phyloP scores from a whole-genome alignment of 2,329 filamentous ascomycete species.

The Chaetomium sp. region DNA sequence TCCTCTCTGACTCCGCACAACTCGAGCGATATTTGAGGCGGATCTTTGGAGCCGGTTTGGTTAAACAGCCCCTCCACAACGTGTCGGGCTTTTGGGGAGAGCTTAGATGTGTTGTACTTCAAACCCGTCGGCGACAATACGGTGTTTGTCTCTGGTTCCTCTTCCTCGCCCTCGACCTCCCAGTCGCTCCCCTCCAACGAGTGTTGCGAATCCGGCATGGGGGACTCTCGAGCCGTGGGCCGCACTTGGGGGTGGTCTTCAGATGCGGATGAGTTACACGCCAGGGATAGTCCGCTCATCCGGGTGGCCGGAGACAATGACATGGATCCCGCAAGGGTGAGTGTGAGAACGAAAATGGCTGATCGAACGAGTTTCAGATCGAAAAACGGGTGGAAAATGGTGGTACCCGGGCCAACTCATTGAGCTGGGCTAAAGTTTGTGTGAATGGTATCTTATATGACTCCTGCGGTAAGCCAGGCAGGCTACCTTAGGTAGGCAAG shows the following conservation, averaged over 20 bases:
- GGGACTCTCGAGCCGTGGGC: constrained; percentile 9
- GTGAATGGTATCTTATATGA: constrained; percentile 4
- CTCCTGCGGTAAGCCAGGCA: background rate
- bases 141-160: constrained; percentile 24
- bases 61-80: constrained; percentile 40
- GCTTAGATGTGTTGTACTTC: constrained; percentile 35
- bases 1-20: constrained; percentile 37
- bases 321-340: constrained; percentile 25
- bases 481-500: too few species aligned
- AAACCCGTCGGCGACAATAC: constrained; percentile 36
- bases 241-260: constrained; percentile 28
- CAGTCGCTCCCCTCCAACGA: constrained; percentile 19
- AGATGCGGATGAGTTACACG: constrained; percentile 33
- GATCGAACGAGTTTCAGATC: background rate
- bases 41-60: constrained; percentile 28
- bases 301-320: constrained; percentile 28
- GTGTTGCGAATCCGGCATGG: constrained; percentile 5
- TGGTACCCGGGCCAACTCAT: background rate
- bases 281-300: constrained; percentile 38
- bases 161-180: constrained; percentile 27
- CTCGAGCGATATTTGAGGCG: constrained; percentile 44
- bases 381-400: constrained; percentile 1
- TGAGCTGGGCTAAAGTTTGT: background rate
- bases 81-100: constrained; percentile 32
- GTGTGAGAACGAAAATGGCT: constrained; percentile 4